Percentiles rank a stretch among this genome's conserved stretches.
Conservation (phyloP, 352 stramenopile genomes). For the Phytophthora cactorum region DNA sequence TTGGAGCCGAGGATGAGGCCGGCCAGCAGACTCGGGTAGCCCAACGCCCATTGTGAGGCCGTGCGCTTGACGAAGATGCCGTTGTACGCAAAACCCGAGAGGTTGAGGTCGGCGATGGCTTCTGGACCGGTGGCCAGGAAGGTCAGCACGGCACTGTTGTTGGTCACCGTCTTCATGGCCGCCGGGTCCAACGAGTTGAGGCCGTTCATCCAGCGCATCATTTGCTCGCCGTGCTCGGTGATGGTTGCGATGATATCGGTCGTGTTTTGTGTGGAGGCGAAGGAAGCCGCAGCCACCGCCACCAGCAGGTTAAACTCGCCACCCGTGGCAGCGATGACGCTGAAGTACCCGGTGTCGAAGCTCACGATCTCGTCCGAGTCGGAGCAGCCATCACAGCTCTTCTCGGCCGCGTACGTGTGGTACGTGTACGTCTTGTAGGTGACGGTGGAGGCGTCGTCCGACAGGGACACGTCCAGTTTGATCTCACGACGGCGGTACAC, state of each 20-base stretch:
- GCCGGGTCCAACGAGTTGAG: conserved; percentile 76
- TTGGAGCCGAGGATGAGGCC: conserved; percentile 61
- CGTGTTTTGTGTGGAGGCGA: conserved; percentile 28
- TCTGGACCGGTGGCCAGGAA: conserved; percentile 40
- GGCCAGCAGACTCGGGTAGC: conserved; percentile 73
- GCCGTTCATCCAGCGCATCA: conserved; percentile 81
- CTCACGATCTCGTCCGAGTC: conserved; percentile 63
- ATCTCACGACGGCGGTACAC: conserved; percentile 71
- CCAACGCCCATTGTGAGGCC: conserved; percentile 68
- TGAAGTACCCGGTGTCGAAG: conserved; percentile 75
- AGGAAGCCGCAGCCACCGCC: conserved; percentile 51
- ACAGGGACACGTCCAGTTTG: conserved; percentile 66
- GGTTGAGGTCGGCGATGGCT: conserved; percentile 46
- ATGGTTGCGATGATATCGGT: conserved; percentile 36
- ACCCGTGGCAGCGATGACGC: conserved; percentile 62
- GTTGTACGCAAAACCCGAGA: conserved; percentile 78
- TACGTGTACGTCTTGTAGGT: conserved; percentile 85
- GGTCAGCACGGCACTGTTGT: conserved; percentile 41
- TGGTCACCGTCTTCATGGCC: conserved; percentile 63
- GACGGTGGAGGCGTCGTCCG: conserved; percentile 55
- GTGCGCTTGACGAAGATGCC: conserved; percentile 66
- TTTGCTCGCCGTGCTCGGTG: conserved; percentile 48
- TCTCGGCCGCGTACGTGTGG: conserved; percentile 56
- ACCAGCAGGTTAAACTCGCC: conserved; percentile 66
- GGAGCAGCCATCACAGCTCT: conserved; percentile 57